Base-by-base conservation (phyloP, 371 early-diverging fungal species). In the Syncephalis plumigaleata region DNA sequence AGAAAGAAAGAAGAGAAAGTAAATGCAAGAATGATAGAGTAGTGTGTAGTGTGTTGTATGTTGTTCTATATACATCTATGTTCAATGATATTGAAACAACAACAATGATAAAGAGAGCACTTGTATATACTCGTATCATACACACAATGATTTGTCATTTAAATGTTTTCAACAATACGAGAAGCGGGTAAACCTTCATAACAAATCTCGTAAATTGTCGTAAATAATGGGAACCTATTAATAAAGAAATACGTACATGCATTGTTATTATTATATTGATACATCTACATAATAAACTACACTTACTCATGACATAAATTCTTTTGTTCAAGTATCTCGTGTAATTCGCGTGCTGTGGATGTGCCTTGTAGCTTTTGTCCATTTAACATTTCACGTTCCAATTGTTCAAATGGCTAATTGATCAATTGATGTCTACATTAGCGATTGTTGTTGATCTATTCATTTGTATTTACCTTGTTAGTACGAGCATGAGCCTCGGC, bases 301-400 rank as follows among this genome's bases (percentile, higher is more conserved):
- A 51, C 47, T 48, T 55, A 80, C 64, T 88, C 78, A 13, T 70
- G 53, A 13, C 65, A 66, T 51, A 81, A 55, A 20, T 73, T 64
- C 48, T 75, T 59, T 43, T 64, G 65, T 42, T 65, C 60, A 46
- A 98, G 66, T 56, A 89, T 87, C 52, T 78, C 65, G 58, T 87
- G 67, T 39, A 97, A 79, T 63, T 94, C 93, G 58, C 80, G 67
- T 17, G 90, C 82, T 0, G 98, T 95, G 37, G 83, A 63, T 16
- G 93, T 87, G 46, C 99, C 99, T 68, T 98, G 99, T 42, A 98
- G 71, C 67, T 99, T 97, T 55, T 98, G 98, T 31, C 97, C 98
- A 54, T 91, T 88, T 50, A 99, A 73, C 60, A 90, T 58, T 55
- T 91, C 89, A 25, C 67, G 53, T 58, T 99, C 98, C 18, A 98